Conservation (phyloP, 176 grass and related monocot genomes). For the Musa schizocarpa region DNA sequence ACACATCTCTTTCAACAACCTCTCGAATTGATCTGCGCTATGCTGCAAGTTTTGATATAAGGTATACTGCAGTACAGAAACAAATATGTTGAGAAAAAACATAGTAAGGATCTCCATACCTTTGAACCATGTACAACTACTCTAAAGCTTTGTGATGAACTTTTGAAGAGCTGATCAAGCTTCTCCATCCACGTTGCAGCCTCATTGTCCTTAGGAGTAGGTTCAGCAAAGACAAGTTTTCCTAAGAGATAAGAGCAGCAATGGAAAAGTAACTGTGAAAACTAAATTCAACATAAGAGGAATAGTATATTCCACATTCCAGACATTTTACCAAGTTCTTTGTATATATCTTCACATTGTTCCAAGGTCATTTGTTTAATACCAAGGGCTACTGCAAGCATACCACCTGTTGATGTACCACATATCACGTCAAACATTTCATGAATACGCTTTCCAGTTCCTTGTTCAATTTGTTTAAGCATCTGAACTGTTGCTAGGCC, state of each 20-base stretch:
- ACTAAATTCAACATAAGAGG: background rate
- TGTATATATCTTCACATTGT: slow-evolving; percentile 99
- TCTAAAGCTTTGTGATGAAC: slow-evolving; percentile 95
- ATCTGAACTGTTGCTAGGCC: slow-evolving; percentile 98
- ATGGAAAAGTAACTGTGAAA: slow-evolving; percentile 26
- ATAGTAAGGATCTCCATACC: slow-evolving; percentile 26
- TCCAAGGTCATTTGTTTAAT: slow-evolving; percentile 85
- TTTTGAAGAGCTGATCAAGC: slow-evolving; percentile 93
- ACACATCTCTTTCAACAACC: slow-evolving; percentile 86
- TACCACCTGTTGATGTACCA: slow-evolving; percentile 95
- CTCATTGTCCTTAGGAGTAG: slow-evolving; percentile 83
- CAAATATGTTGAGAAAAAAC: background rate
- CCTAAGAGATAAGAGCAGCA: slow-evolving; percentile 26
- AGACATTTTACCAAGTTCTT: slow-evolving; percentile 66
- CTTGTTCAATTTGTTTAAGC: slow-evolving; percentile 95
- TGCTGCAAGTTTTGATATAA: slow-evolving; percentile 52
- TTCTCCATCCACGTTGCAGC: slow-evolving; percentile 91
- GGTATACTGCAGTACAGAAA: slow-evolving; percentile 17
- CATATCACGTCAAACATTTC: slow-evolving; percentile 99
- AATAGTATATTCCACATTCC: slow-evolving; percentile 12
- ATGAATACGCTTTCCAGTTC: slow-evolving; percentile 85
- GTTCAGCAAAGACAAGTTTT: slow-evolving; percentile 94
- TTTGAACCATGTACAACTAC: slow-evolving; percentile 99
- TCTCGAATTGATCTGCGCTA: slow-evolving; percentile 97
- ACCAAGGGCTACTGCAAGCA: slow-evolving; percentile 96